Evolutionary conservation across 208 protist genomes (phyloP), one percentile per base, ranked within the genome.

Genomic region (Crithidia sp.): DNA sequence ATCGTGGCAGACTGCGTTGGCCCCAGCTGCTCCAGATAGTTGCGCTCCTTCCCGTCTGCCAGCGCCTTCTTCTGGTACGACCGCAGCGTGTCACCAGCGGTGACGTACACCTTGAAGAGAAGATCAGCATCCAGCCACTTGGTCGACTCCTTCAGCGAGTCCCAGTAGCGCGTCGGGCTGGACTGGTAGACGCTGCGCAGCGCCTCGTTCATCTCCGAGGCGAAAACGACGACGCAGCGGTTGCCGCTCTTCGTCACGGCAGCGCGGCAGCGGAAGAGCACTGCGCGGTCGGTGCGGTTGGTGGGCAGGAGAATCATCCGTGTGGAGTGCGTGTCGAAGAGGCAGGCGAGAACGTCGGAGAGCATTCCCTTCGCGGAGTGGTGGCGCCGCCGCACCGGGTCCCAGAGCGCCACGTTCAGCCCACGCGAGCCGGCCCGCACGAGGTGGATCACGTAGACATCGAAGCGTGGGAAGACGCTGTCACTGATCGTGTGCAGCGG

Each of bases 361-460:
- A 96, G 81, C 87, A 96, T 94, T 8, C 91, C 91, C 60, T 93
- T 93, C 8, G 88, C 85, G 2, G 71, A 68, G 70, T 84, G 91
- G 49, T 87, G 87, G 43, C 79, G 81, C 14, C 71, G 78, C 2
- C 76, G 79, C 47, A 84, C 60, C 12, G 85, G 83, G 52, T 92
- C 79, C 81, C 83, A 96, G 7, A 94, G 64, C 4, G 84, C 81
- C 28, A 94, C 66, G 66, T 90, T 93, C 36, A 96, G 80, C 44
- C 84, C 85, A 6, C 85, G 87, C 37, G 89, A 83, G 19, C 91
- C 91, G 0, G 89, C 81, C 4, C 80, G 83, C 17, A 96, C 91
- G n/a, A 96, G 71, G 61, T 96, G 91, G n/a, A 96, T 81, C 5
- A 96, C 79, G 55, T 86, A 91, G 9, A 96, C 85, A 40, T 88